phyloP scores from a whole-genome alignment of 2,329 filamentous ascomycete genomes.

The Amauroascus verrucosus region DNA sequence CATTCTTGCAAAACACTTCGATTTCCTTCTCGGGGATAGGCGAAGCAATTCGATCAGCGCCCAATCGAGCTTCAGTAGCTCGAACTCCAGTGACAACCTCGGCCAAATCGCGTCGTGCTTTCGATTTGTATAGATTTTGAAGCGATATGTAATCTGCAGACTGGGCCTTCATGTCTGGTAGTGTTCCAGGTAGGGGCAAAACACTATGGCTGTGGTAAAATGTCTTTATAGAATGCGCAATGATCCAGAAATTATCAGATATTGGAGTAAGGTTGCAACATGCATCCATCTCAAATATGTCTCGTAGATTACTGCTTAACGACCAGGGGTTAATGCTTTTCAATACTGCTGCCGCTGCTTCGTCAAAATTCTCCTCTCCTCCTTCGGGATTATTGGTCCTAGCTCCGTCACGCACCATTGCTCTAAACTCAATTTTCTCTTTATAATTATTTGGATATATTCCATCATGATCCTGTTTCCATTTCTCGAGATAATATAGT shows the following conservation, averaged over 20 bases:
- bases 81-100: constrained; percentile 62
- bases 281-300: constrained; percentile 66
- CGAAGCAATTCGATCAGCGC: constrained; percentile 12
- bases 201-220: constrained; percentile 66
- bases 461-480: constrained; percentile 63
- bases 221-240: constrained; percentile 63
- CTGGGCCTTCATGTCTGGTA: constrained; percentile 97
- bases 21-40: constrained; percentile 61
- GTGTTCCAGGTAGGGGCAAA: constrained; percentile 71
- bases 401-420: constrained; percentile 55
- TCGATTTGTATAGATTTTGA: constrained; percentile 85
- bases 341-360: constrained; percentile 76
- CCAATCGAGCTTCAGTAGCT: constrained; percentile 41
- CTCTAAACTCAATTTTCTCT: constrained; percentile 76
- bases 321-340: constrained; percentile 67
- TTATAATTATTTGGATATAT: constrained; percentile 62
- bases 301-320: constrained; percentile 58
- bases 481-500: constrained; percentile 68
- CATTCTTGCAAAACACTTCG: constrained; percentile 90
- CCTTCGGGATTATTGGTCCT: constrained; percentile 68
- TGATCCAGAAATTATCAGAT: constrained; percentile 73
- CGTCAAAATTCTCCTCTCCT: constrained; percentile 93
- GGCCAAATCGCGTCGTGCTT: constrained; percentile 66
- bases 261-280: constrained; percentile 37
- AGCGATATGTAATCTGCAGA: constrained; percentile 81